These are phyloP conservation scores for Metschnikowia hibisci DNA, from an alignment of 805 yeast genomes.

Conservation along the genomic window DNA sequence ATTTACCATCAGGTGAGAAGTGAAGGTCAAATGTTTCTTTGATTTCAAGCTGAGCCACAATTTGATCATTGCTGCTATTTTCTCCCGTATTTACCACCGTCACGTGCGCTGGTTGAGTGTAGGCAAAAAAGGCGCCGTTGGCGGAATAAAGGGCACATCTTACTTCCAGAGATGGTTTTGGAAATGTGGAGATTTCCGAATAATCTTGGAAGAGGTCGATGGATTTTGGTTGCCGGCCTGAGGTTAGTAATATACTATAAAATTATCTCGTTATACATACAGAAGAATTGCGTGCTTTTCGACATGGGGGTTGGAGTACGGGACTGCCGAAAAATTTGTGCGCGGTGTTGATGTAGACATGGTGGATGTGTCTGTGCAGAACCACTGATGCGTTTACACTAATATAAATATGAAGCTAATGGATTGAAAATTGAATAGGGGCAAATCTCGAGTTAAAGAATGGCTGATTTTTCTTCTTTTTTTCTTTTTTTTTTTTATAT, in stretches of 20 bases:
- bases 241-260: slow-evolving; percentile 16
- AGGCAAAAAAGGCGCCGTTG: slow-evolving; percentile 66
- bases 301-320: slow-evolving; percentile 25
- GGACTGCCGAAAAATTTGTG: slow-evolving; percentile 16
- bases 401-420: too few relatives aligned
- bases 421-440: too few relatives aligned
- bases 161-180: slow-evolving; percentile 45
- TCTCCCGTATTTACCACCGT: slow-evolving; percentile 52
- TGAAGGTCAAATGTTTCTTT: slow-evolving; percentile 74
- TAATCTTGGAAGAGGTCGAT: slow-evolving; percentile 29
- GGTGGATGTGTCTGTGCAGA: too few relatives aligned
- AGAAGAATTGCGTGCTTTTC: slow-evolving; percentile 34
- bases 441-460: too few relatives aligned
- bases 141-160: slow-evolving; percentile 65
- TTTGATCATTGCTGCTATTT: slow-evolving; percentile 36
- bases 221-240: slow-evolving; percentile 29
- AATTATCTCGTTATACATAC: slow-evolving; percentile 22
- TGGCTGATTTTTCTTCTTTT: too few relatives aligned
- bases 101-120: slow-evolving; percentile 62
- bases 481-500: too few relatives aligned
- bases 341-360: background rate
- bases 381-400: too few relatives aligned
- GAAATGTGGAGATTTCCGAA: slow-evolving; percentile 32
- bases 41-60: slow-evolving; percentile 47
- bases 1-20: slow-evolving; percentile 87